These are phyloP conservation scores for Colletotrichum truncatum DNA, from an alignment of 2,329 filamentous ascomycete species.

Conservation along the genomic window DNA sequence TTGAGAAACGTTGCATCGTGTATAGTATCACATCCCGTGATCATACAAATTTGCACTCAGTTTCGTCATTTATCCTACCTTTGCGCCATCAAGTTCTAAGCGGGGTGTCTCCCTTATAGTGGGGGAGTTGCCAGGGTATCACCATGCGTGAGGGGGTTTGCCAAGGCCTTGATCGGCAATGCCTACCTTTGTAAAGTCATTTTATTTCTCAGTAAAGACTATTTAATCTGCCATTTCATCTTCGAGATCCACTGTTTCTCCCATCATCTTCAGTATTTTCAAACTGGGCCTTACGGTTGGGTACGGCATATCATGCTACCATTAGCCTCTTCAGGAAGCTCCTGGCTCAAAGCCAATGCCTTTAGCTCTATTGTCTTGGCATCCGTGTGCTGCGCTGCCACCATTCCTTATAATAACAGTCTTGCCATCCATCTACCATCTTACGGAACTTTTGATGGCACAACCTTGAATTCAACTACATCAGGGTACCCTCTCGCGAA, in stretches of 20 bases:
- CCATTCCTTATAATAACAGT: neutral
- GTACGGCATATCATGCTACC: neutral
- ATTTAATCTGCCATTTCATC: no score
- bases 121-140: neutral
- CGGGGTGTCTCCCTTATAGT: neutral
- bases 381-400: neutral
- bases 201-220: no score
- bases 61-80: neutral
- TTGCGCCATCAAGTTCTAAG: neutral
- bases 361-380: neutral
- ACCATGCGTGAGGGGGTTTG: neutral
- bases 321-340: neutral
- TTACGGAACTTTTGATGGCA: neutral
- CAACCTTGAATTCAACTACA: neutral
- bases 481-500: conserved; percentile 8
- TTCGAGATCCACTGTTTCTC: no score
- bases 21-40: no score
- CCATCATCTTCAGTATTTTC: no score
- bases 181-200: no score
- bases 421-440: neutral
- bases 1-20: no score
- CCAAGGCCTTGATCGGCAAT: neutral
- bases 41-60: no score
- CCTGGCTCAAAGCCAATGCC: neutral
- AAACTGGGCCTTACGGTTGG: no score